Conservation (phyloP, 2,329 filamentous ascomycete species). For the Fusarium mundagurra region DNA sequence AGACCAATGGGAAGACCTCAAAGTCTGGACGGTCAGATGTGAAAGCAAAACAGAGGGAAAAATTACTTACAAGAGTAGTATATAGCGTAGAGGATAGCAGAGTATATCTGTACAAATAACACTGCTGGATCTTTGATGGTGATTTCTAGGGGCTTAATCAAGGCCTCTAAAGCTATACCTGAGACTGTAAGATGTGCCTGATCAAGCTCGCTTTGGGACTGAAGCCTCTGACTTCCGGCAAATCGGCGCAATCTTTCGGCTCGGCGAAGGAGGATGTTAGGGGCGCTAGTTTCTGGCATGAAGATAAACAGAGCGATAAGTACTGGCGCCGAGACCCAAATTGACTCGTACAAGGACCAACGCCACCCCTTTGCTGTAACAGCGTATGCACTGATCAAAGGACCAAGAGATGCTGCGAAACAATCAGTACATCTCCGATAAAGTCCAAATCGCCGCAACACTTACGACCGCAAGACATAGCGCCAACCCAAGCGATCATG, state of each 20-base stretch:
- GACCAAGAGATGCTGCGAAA: constrained; percentile 61
- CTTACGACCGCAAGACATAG: background rate
- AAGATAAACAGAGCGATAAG: constrained; percentile 68
- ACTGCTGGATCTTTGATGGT: constrained; percentile 69
- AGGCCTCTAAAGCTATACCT: constrained; percentile 60
- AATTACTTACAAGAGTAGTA: constrained; percentile 61
- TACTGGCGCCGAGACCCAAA: constrained; percentile 68
- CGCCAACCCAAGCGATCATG: constrained; percentile 12
- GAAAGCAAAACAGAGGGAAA: accelerated
- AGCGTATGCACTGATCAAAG: constrained; percentile 68
- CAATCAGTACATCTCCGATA: background rate
- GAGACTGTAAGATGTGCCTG: constrained; percentile 60
- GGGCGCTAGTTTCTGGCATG: constrained; percentile 69
- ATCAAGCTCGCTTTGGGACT: constrained; percentile 71
- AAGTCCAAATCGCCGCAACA: accelerated
- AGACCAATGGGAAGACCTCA: constrained; percentile 72
- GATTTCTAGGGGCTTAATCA: constrained; percentile 70
- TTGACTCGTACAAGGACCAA: constrained; percentile 71
- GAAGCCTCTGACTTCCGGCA: constrained; percentile 64
- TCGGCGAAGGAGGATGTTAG: constrained; percentile 69
- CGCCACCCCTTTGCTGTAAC: constrained; percentile 67
- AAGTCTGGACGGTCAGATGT: constrained; percentile 52
- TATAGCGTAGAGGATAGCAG: constrained; percentile 68
- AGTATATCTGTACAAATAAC: constrained; percentile 70
- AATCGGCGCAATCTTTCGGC: constrained; percentile 64